A percentile compares a stretch with the other conserved stretches of the same genome.
phyloP scores from a whole-genome alignment of 176 grass and related monocot species.

The Rhynchospora breviuscula region DNA sequence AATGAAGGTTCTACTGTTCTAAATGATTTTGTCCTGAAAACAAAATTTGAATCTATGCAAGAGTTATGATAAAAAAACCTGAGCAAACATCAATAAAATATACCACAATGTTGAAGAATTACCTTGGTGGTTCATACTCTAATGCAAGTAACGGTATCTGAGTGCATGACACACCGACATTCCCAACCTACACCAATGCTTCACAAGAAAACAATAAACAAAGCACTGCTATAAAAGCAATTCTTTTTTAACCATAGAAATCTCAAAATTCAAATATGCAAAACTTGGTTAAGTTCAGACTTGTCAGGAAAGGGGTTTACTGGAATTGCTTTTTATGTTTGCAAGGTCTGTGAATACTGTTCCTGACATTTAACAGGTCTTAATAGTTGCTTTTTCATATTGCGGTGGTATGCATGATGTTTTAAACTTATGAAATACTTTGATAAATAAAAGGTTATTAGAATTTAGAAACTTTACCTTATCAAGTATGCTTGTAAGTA shows the following conservation, averaged over 20 bases:
- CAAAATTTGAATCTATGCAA: slow-evolving; percentile 22
- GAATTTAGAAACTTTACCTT: slow-evolving; percentile 38
- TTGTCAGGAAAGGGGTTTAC: background rate
- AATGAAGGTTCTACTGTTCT: slow-evolving; percentile 86
- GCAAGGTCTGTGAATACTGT: background rate
- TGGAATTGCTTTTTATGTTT: background rate
- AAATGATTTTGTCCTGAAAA: slow-evolving; percentile 68
- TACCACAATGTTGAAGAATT: slow-evolving; percentile 11
- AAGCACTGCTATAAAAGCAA: background rate
- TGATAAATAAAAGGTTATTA: background rate
- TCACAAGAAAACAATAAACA: background rate
- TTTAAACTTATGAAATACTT: slow-evolving; percentile 6
- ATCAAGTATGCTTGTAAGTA: slow-evolving; percentile 55
- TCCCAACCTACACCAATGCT: slow-evolving; percentile 57
- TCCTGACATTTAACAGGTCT: background rate
- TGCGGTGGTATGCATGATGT: background rate
- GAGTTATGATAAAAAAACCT: background rate
- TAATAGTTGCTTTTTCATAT: background rate
- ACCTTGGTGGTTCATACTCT: slow-evolving; percentile 97
- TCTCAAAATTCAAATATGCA: background rate
- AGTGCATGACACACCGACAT: slow-evolving; percentile 64
- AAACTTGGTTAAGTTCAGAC: background rate
- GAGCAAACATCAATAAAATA: slow-evolving; percentile 19
- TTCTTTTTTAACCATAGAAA: background rate
- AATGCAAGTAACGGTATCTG: slow-evolving; percentile 89